Conservation (phyloP, 148 eudicot genomes). For the Rhododendron vialii region DNA sequence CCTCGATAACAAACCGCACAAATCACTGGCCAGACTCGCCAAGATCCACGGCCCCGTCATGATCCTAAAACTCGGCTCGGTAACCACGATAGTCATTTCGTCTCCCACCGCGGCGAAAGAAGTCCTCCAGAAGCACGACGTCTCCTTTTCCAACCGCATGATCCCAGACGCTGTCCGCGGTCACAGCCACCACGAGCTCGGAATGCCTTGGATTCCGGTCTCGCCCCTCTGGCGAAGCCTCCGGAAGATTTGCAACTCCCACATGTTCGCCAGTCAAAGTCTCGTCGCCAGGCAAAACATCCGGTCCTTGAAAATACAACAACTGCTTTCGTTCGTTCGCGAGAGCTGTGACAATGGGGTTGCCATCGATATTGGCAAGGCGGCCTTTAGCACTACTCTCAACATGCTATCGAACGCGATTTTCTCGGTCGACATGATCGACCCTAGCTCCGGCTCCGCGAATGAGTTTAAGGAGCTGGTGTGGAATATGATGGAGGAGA, state of each 20-base stretch:
- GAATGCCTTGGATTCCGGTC: background rate
- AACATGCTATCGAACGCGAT: background rate
- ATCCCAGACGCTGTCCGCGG: background rate
- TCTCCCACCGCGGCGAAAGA: background rate
- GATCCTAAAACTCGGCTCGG: background rate
- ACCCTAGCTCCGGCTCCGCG: background rate
- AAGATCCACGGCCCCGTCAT: background rate
- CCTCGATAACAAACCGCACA: background rate
- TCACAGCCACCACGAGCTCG: background rate
- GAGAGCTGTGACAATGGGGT: background rate
- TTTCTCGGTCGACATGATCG: background rate
- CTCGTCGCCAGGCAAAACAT: background rate
- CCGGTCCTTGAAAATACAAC: background rate
- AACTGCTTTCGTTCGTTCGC: background rate
- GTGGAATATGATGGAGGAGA: background rate
- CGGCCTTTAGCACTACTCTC: background rate
- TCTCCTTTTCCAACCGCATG: background rate
- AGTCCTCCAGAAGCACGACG: background rate
- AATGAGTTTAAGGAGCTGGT: background rate
- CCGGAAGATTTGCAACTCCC: background rate
- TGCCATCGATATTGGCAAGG: background rate
- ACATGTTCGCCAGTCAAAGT: background rate
- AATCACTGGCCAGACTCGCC: background rate
- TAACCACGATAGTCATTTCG: background rate
- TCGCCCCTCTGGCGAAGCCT: background rate